phyloP scores from a whole-genome alignment of 148 eudicot genomes.

The Rhododendron kiyosumense region DNA sequence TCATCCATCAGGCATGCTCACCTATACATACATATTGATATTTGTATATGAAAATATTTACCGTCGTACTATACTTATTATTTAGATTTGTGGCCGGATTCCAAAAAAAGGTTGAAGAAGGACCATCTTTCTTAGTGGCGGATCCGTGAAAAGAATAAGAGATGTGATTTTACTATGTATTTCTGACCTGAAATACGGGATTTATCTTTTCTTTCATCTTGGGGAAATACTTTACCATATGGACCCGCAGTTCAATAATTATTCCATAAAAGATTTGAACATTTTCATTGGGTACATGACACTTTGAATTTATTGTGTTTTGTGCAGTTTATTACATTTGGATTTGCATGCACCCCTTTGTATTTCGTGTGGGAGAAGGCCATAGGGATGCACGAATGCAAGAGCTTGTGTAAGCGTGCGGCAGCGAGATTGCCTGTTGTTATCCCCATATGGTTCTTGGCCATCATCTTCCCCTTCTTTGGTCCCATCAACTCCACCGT shows the following conservation, averaged over 20 bases:
- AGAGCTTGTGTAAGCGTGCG: conserved; percentile 84
- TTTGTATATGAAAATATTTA: not conserved
- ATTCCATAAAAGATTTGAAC: not conserved
- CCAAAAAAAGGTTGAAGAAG: not conserved
- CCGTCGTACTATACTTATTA: not conserved
- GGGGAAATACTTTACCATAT: not conserved
- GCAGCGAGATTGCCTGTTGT: conserved; percentile 84
- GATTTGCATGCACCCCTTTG: conserved; percentile 87
- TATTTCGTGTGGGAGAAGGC: conserved; percentile 94
- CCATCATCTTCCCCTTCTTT: conserved; percentile 84
- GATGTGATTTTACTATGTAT: not conserved
- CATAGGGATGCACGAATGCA: conserved; percentile 87
- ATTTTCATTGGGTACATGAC: not conserved
- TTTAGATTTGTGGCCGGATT: not conserved
- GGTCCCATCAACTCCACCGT: conserved; percentile 91
- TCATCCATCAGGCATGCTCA: conserved; percentile 71
- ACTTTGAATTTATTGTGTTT: conserved; percentile 1
- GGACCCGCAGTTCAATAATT: not conserved
- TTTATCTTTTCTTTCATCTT: not conserved
- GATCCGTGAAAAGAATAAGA: not conserved
- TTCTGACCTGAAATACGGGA: not conserved
- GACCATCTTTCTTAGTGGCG: not conserved
- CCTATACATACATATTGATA: not conserved
- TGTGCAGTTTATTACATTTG: conserved; percentile 87
- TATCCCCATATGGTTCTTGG: conserved; percentile 83